phyloP scores from a whole-genome alignment of 345 rosid genomes.

The Rubroshorea leprosula region DNA sequence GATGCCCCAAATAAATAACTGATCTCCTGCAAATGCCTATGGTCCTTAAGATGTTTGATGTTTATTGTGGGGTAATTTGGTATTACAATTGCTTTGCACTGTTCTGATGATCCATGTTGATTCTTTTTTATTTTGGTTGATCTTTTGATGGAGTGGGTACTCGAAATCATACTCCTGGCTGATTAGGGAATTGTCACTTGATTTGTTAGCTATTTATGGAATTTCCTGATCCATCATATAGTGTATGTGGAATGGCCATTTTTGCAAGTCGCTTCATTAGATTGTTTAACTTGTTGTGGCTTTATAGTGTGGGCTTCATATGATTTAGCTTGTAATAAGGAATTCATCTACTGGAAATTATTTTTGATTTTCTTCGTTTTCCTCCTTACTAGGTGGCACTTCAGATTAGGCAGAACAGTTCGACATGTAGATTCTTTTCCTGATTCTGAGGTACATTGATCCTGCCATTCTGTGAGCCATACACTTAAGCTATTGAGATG shows the following conservation, averaged over 20 bases:
- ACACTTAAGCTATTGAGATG: constrained; percentile 11
- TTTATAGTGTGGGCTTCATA: background rate
- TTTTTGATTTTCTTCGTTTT: constrained; percentile 1
- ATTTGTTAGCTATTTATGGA: background rate
- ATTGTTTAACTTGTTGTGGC: background rate
- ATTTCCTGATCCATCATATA: background rate
- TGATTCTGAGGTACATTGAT: constrained; percentile 36
- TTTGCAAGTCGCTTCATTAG: background rate
- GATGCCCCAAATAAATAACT: background rate
- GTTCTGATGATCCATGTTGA: background rate
- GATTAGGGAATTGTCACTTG: background rate
- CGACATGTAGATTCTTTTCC: constrained; percentile 65
- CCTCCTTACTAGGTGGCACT: constrained; percentile 40
- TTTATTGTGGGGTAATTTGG: background rate
- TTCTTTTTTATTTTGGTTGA: background rate
- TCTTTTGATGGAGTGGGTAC: background rate
- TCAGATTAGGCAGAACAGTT: constrained; percentile 49
- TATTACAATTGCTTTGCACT: no score
- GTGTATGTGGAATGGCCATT: background rate
- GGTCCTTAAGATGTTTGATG: background rate
- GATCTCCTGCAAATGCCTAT: background rate
- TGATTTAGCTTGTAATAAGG: background rate
- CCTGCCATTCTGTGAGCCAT: constrained; percentile 11
- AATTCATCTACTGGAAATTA: background rate
- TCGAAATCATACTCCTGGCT: background rate